Conservation (phyloP, 2,329 filamentous ascomycete species). For the Falciphora oryzae region DNA sequence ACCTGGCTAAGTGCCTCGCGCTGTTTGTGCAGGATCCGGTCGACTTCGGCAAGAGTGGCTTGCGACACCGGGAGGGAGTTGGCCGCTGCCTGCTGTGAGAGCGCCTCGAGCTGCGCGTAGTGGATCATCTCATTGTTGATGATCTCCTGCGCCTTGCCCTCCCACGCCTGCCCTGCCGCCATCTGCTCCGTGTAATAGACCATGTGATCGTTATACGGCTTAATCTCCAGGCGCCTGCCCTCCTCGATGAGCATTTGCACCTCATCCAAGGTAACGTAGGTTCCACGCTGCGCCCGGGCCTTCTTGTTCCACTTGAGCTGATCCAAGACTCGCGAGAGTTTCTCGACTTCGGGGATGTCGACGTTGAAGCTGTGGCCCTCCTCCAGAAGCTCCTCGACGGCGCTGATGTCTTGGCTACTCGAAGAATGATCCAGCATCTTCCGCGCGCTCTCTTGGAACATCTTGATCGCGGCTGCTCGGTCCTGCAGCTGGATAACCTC, state of each 20-base stretch:
- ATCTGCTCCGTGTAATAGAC: slow-evolving; percentile 70
- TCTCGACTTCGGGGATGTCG: slow-evolving; percentile 82
- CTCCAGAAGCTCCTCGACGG: slow-evolving; percentile 89
- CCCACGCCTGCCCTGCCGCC: slow-evolving; percentile 77
- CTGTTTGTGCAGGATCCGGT: slow-evolving; percentile 92
- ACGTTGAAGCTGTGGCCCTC: slow-evolving; percentile 85
- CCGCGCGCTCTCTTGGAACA: slow-evolving; percentile 74
- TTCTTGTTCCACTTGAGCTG: slow-evolving; percentile 86
- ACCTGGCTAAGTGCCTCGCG: slow-evolving; percentile 90
- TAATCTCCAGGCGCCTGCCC: slow-evolving; percentile 70
- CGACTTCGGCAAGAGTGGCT: slow-evolving; percentile 75
- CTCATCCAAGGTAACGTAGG: slow-evolving; percentile 68
- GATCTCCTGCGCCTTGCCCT: slow-evolving; percentile 85
- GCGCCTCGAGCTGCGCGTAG: slow-evolving; percentile 87
- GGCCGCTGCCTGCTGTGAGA: slow-evolving; percentile 72
- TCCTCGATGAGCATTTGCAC: slow-evolving; percentile 74
- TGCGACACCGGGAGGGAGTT: slow-evolving; percentile 72
- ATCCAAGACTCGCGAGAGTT: slow-evolving; percentile 71
- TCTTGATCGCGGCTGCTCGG: slow-evolving; percentile 75
- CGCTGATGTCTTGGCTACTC: slow-evolving; percentile 54
- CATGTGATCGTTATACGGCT: slow-evolving; percentile 74
- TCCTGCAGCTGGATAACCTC: slow-evolving; percentile 84
- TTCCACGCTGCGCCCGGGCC: slow-evolving; percentile 57
- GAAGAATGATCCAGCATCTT: slow-evolving; percentile 62
- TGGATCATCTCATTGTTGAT: slow-evolving; percentile 89